These are phyloP conservation scores for Lojkania enalia DNA, from an alignment of 2,329 filamentous ascomycete species.

Conservation along the genomic window DNA sequence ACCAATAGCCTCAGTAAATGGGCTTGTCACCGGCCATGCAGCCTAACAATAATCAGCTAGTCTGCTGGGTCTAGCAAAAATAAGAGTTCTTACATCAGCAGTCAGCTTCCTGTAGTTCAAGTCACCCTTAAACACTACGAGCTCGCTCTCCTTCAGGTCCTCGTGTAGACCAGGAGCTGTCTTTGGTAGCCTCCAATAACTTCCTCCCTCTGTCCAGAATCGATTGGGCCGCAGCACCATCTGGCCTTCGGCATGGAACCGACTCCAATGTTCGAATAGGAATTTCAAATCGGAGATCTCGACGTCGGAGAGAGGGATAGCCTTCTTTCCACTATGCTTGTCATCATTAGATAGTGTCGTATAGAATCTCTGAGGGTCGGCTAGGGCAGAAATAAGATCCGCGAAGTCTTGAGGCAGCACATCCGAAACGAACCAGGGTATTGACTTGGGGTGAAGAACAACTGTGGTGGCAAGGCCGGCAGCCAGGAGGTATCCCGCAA, in stretches of 20 bases:
- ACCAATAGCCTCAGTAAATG: conserved; percentile 82
- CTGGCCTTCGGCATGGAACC: conserved; percentile 79
- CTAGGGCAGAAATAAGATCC: conserved; percentile 79
- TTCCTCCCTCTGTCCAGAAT: conserved; percentile 89
- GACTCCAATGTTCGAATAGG: conserved; percentile 80
- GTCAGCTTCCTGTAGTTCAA: conserved; percentile 94
- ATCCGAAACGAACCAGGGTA: conserved; percentile 98
- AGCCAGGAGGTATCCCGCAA: conserved; percentile 86
- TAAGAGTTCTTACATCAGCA: conserved; percentile 68
- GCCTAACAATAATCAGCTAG: conserved; percentile 53
- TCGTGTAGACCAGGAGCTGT: conserved; percentile 69
- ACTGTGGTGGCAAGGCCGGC: conserved; percentile 83
- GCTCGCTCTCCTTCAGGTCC: conserved; percentile 79
- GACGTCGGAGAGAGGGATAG: conserved; percentile 65
- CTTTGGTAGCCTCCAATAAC: conserved; percentile 83
- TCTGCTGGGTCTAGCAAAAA: not conserved
- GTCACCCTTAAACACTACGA: conserved; percentile 97
- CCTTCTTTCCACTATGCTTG: conserved; percentile 56
- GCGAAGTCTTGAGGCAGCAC: conserved; percentile 85
- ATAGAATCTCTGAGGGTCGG: conserved; percentile 78
- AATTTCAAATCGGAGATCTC: conserved; percentile 71
- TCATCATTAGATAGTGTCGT: conserved; percentile 71
- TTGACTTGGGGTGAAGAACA: conserved; percentile 88
- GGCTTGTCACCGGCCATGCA: conserved; percentile 83
- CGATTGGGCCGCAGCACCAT: conserved; percentile 79